phyloP scores from a whole-genome alignment of 768 basidiomycete genomes.

The Paxillus involutus region DNA sequence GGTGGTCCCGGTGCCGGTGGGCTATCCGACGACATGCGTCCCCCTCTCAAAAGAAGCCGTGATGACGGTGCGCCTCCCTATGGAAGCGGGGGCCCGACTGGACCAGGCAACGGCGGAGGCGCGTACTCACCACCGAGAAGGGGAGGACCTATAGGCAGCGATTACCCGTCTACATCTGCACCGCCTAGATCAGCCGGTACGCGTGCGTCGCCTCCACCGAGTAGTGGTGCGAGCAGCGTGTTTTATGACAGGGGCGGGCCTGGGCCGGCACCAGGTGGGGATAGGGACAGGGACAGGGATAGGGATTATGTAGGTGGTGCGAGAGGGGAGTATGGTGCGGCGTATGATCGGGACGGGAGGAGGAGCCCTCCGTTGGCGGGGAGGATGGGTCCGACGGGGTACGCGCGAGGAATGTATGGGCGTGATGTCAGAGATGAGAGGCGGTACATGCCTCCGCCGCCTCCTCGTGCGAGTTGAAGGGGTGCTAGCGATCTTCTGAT shows the following conservation, averaged over 20 bases:
- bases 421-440: slow-evolving; percentile 35
- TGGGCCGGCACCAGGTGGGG: slow-evolving; percentile 6
- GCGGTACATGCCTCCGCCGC: slow-evolving; percentile 34
- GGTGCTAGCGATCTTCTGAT: no score
- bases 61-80: slow-evolving; percentile 38
- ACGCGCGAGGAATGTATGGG: slow-evolving; percentile 14
- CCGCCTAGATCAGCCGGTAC: slow-evolving; percentile 22
- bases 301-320: slow-evolving; percentile 33
- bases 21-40: slow-evolving; percentile 39
- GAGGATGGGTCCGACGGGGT: slow-evolving; percentile 18
- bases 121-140: slow-evolving; percentile 34
- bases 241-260: slow-evolving; percentile 33
- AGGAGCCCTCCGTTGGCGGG: slow-evolving; percentile 27
- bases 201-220: slow-evolving; percentile 29
- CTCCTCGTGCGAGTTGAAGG: slow-evolving; percentile 13
- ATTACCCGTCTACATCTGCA: slow-evolving; percentile 21
- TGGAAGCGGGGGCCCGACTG: background rate
- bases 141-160: slow-evolving; percentile 5
- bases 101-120: slow-evolving; percentile 17
- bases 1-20: slow-evolving; percentile 19
- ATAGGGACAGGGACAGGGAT: slow-evolving; percentile 25
- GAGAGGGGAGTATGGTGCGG: slow-evolving; percentile 27
- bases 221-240: slow-evolving; percentile 18
- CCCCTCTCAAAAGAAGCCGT: slow-evolving; percentile 44
- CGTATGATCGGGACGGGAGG: slow-evolving; percentile 38